These are phyloP conservation scores for Plasmodium malariae DNA, from an alignment of 169 alveolate genomes.

Conservation along the genomic window DNA sequence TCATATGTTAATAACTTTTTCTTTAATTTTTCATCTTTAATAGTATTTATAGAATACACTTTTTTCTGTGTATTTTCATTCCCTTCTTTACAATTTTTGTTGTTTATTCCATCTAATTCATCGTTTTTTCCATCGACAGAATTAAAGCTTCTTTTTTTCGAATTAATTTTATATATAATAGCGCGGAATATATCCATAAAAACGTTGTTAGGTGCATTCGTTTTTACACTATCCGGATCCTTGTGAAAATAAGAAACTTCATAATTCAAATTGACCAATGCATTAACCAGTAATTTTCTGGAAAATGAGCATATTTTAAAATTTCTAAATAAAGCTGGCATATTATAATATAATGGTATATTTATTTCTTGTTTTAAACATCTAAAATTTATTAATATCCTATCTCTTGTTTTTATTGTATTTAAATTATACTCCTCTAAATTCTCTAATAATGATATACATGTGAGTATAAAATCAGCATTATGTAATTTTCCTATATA, in stretches of 20 bases:
- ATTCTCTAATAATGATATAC: constrained; percentile 60
- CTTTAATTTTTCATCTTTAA: constrained; percentile 56
- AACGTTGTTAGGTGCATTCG: constrained; percentile 90
- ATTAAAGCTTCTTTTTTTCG: constrained; percentile 23
- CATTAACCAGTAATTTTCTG: constrained; percentile 62
- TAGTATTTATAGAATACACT: constrained; percentile 66
- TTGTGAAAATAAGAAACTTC: constrained; percentile 92
- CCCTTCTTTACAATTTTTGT: not conserved
- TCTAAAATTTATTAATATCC: constrained; percentile 64
- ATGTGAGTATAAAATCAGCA: constrained; percentile 79
- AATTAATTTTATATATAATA: constrained; percentile 66
- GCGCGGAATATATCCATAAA: constrained; percentile 92
- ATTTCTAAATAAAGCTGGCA: constrained; percentile 55
- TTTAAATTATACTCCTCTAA: constrained; percentile 39
- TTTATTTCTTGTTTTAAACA: constrained; percentile 71
- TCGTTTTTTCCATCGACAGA: not conserved
- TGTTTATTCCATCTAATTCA: not conserved
- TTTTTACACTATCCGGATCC: constrained; percentile 92
- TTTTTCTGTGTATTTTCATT: constrained; percentile 7
- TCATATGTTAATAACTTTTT: constrained; percentile 57
- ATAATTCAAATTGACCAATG: constrained; percentile 87
- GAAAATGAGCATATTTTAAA: constrained; percentile 64
- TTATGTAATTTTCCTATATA: constrained; percentile 87
- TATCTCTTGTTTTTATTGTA: constrained; percentile 53
- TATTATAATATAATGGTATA: constrained; percentile 70